A percentile compares a stretch with the other conserved stretches of the same genome.
phyloP scores from a whole-genome alignment of 1,139 yeast genomes.

The Yamadazyma atlantica region DNA sequence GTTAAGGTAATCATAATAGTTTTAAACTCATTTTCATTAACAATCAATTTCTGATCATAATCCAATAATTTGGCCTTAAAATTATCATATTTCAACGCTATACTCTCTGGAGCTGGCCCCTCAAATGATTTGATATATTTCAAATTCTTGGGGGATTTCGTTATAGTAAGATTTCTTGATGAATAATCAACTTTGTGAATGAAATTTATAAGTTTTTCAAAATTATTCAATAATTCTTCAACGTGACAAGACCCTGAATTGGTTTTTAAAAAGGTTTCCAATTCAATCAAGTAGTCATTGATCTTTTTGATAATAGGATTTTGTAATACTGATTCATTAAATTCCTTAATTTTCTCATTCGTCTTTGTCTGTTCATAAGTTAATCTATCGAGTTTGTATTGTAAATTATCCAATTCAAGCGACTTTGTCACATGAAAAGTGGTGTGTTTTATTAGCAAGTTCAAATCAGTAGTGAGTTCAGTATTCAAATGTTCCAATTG shows the following conservation, averaged over 20 bases:
- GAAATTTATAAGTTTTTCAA: slow-evolving; percentile 16
- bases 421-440: slow-evolving; percentile 9
- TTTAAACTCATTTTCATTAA: slow-evolving; percentile 15
- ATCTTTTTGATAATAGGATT: slow-evolving; percentile 13
- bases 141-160: slow-evolving; percentile 11
- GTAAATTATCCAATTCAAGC: slow-evolving; percentile 7
- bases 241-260: slow-evolving; percentile 2
- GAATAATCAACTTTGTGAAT: slow-evolving; percentile 18
- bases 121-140: slow-evolving; percentile 7
- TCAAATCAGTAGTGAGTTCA: slow-evolving; percentile 8
- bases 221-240: slow-evolving; percentile 9
- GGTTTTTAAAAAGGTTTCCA: slow-evolving; percentile 11
- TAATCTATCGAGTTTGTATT: slow-evolving; percentile 10
- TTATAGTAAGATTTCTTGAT: slow-evolving; percentile 11
- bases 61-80: slow-evolving; percentile 13
- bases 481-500: slow-evolving; percentile 10
- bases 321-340: slow-evolving; percentile 9
- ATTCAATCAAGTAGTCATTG: slow-evolving; percentile 11
- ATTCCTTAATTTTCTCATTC: slow-evolving; percentile 8
- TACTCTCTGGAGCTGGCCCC: background rate
- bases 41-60: slow-evolving; percentile 14
- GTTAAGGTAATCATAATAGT: slow-evolving; percentile 14
- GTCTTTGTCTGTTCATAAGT: slow-evolving; percentile 7
- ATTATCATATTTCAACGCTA: slow-evolving; percentile 5
- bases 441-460: slow-evolving; percentile 7